Percentiles rank a stretch among this genome's conserved stretches.
Conservation (phyloP, 495 filamentous ascomycete species). For the Penicillium herquei region DNA sequence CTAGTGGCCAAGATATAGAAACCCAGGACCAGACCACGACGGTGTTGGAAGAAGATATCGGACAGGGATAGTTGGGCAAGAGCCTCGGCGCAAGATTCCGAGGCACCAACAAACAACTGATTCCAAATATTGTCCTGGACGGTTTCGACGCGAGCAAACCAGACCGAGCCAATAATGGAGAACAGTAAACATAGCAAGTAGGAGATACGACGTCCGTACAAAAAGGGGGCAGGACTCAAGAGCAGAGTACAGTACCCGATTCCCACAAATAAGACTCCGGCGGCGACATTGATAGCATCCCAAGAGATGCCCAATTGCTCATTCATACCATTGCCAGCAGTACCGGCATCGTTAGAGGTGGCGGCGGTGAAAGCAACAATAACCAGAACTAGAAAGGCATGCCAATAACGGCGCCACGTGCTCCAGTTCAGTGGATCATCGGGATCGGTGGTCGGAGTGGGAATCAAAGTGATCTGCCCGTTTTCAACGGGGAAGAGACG, state of each 20-base stretch:
- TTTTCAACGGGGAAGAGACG: conserved; percentile 12
- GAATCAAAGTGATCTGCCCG: conserved; percentile 46
- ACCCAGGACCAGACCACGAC: conserved; percentile 23
- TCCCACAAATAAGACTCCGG: conserved; percentile 25
- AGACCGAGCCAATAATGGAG: conserved; percentile 23
- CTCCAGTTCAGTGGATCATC: conserved; percentile 57
- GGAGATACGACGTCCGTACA: conserved; percentile 24
- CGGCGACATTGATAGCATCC: conserved; percentile 22
- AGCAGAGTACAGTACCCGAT: conserved; percentile 26
- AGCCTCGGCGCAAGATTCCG: conserved; percentile 29
- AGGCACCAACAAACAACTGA: conserved; percentile 28
- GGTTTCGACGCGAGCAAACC: conserved; percentile 17
- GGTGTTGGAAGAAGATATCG: conserved; percentile 29
- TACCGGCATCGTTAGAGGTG: conserved; percentile 27
- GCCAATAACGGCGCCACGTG: conserved; percentile 38
- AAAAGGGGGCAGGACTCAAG: conserved; percentile 20
- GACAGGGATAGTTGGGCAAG: conserved; percentile 27
- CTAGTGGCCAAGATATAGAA: conserved; percentile 29
- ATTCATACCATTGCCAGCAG: conserved; percentile 26
- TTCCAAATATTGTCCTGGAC: conserved; percentile 26
- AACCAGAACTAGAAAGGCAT: conserved; percentile 22
- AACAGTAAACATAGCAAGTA: conserved; percentile 25
- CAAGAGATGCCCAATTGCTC: conserved; percentile 21
- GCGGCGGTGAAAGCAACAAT: conserved; percentile 27
- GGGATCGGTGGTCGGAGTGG: conserved; percentile 47